These are phyloP conservation scores for Wickerhamomyces sp. DNA, from an alignment of 1,139 yeast species.

Conservation along the genomic window DNA sequence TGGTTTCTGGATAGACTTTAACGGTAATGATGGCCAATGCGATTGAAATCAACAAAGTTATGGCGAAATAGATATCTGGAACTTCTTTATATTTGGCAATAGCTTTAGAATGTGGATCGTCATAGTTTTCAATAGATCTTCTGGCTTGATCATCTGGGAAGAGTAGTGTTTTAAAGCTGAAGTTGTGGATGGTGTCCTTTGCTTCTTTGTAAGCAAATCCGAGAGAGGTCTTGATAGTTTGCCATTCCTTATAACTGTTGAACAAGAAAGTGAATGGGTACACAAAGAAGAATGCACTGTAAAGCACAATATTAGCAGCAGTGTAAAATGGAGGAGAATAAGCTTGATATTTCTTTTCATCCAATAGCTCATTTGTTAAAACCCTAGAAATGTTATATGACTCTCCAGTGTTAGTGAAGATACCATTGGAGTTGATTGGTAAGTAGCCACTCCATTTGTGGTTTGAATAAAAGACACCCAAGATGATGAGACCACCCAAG, in stretches of 20 bases:
- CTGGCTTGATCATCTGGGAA: neutral
- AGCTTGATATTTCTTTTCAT: slow-evolving; percentile 35
- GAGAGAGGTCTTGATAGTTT: slow-evolving; percentile 21
- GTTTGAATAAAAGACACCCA: slow-evolving; percentile 48
- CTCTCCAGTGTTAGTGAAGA: slow-evolving; percentile 43
- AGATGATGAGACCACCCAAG: slow-evolving; percentile 36
- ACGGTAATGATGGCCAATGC: slow-evolving; percentile 46
- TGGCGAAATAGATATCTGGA: slow-evolving; percentile 56
- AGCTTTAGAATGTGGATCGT: slow-evolving; percentile 55
- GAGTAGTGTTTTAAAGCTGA: slow-evolving; percentile 15
- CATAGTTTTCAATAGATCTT: slow-evolving; percentile 27
- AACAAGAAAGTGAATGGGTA: slow-evolving; percentile 55
- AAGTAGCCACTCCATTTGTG: slow-evolving; percentile 47
- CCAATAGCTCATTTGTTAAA: slow-evolving; percentile 29
- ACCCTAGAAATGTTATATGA: slow-evolving; percentile 29
- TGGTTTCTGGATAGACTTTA: slow-evolving; percentile 38
- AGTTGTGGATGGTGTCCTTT: slow-evolving; percentile 26
- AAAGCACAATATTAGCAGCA: slow-evolving; percentile 51
- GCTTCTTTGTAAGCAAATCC: slow-evolving; percentile 25
- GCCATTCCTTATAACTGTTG: slow-evolving; percentile 28
- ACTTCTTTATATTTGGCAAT: slow-evolving; percentile 55
- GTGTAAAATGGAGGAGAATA: slow-evolving; percentile 57
- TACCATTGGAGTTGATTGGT: slow-evolving; percentile 40
- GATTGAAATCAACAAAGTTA: slow-evolving; percentile 44
- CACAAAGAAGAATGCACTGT: slow-evolving; percentile 54